These are phyloP conservation scores for Didymosphaeria variabile DNA, from an alignment of 2,329 filamentous ascomycete genomes.

Conservation along the genomic window DNA sequence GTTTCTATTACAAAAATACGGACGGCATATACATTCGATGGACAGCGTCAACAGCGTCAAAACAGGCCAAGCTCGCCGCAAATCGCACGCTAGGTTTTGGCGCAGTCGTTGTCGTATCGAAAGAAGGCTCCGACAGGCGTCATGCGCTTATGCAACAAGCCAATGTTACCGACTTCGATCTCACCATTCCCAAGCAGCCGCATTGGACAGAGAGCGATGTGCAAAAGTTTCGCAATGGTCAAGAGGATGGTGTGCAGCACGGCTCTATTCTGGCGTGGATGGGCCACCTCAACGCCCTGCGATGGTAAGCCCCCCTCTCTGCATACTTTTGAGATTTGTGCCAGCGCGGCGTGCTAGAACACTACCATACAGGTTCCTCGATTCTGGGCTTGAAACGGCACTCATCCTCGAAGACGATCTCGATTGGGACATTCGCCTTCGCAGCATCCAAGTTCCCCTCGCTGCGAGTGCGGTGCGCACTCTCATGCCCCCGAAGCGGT, in stretches of 20 bases:
- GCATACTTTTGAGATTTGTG: neutral
- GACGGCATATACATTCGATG: slow-evolving; percentile 42
- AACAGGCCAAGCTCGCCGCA: slow-evolving; percentile 37
- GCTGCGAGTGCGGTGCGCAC: slow-evolving; percentile 52
- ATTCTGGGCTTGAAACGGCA: slow-evolving; percentile 52
- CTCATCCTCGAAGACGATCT: slow-evolving; percentile 58
- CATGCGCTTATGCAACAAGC: slow-evolving; percentile 52
- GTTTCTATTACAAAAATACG: slow-evolving; percentile 40
- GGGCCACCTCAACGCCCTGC: slow-evolving; percentile 54
- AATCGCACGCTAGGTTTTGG: slow-evolving; percentile 54
- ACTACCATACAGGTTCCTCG: slow-evolving; percentile 49
- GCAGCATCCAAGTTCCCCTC: slow-evolving; percentile 53
- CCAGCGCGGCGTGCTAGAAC: slow-evolving; percentile 22
- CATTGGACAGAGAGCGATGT: slow-evolving; percentile 54
- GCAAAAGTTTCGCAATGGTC: slow-evolving; percentile 46
- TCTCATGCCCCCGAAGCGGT: slow-evolving; percentile 43
- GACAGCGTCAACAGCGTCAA: slow-evolving; percentile 35
- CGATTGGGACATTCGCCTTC: slow-evolving; percentile 57
- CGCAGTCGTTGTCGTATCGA: slow-evolving; percentile 53
- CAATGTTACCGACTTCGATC: slow-evolving; percentile 54
- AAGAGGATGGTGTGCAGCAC: slow-evolving; percentile 45
- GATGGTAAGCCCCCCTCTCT: slow-evolving; percentile 42
- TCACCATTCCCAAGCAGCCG: slow-evolving; percentile 55
- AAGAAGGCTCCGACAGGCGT: slow-evolving; percentile 50
- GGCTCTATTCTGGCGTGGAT: slow-evolving; percentile 57